These are phyloP conservation scores for Solanum dulcamara DNA, from an alignment of 257 asterid species.

Conservation along the genomic window DNA sequence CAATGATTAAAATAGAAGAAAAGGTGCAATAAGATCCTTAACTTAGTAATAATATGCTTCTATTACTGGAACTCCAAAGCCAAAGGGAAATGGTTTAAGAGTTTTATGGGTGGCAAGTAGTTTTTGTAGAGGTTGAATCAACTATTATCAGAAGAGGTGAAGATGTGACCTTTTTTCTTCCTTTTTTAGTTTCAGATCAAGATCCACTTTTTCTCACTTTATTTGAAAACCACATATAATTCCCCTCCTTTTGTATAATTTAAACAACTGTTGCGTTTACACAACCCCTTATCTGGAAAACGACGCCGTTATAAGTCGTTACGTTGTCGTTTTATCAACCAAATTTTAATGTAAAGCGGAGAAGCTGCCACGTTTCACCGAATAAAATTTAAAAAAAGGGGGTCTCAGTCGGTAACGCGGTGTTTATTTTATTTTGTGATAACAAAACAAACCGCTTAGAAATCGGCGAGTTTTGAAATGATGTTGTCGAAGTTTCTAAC, in stretches of 20 bases:
- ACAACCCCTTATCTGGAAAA: background rate
- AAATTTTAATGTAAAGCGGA: background rate
- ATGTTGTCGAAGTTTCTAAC: conserved; percentile 57
- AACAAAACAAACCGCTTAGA: background rate
- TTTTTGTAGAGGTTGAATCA: conserved; percentile 1
- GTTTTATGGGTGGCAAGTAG: background rate
- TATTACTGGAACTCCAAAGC: background rate
- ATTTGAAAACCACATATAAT: background rate
- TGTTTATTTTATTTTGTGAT: background rate
- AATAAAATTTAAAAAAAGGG: background rate
- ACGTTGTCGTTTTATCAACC: background rate
- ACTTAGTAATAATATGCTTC: background rate
- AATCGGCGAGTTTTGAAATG: background rate
- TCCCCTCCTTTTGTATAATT: background rate
- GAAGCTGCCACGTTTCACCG: background rate
- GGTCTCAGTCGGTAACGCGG: background rate
- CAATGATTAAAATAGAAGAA: conserved; percentile 1
- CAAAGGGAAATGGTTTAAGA: background rate
- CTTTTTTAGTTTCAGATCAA: background rate
- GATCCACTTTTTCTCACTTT: background rate
- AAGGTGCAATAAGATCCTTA: background rate
- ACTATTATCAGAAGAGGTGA: background rate
- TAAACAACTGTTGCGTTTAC: background rate
- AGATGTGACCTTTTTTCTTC: background rate
- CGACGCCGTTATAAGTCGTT: background rate